A percentile compares a stretch with the other conserved stretches of the same genome.
Conservation (phyloP, 495 filamentous ascomycete species). For the Apiosordaria backusii region DNA sequence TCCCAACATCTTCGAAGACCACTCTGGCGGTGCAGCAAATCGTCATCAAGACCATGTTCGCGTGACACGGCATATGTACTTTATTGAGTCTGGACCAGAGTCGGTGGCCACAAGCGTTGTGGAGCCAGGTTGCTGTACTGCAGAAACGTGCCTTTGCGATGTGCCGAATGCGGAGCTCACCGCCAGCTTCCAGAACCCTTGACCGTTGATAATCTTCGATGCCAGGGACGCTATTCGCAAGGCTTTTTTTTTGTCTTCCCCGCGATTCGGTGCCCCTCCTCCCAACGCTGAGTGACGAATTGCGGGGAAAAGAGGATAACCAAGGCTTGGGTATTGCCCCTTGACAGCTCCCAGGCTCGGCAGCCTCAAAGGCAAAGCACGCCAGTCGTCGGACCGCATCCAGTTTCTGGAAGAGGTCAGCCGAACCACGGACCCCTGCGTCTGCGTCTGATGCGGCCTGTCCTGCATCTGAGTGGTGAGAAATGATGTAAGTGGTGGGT, state of each 20-base stretch:
- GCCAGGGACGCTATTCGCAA: background rate
- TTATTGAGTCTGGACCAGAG: background rate
- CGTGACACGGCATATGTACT: background rate
- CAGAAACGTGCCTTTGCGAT: background rate
- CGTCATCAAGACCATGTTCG: background rate
- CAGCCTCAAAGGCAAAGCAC: background rate
- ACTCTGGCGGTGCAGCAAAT: background rate
- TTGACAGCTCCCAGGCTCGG: background rate
- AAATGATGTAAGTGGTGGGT: background rate
- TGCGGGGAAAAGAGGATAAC: constrained; percentile 1
- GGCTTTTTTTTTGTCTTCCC: background rate
- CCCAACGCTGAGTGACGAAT: background rate
- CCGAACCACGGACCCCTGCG: constrained; percentile 5
- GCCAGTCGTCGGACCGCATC: background rate
- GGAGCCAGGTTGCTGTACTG: background rate
- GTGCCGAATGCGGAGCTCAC: constrained; percentile 4
- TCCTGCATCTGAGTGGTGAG: background rate
- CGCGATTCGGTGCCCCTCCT: constrained; percentile 2
- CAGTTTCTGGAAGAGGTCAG: constrained; percentile 6
- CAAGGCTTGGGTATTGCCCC: background rate
- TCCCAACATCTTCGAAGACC: background rate
- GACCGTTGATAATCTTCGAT: background rate
- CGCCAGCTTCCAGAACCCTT: background rate
- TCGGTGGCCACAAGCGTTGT: background rate
- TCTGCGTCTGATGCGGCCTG: background rate